Evolutionary conservation across 2,329 filamentous ascomycete genomes (phyloP).

Genomic region (Cordyceps pruinosa): DNA sequence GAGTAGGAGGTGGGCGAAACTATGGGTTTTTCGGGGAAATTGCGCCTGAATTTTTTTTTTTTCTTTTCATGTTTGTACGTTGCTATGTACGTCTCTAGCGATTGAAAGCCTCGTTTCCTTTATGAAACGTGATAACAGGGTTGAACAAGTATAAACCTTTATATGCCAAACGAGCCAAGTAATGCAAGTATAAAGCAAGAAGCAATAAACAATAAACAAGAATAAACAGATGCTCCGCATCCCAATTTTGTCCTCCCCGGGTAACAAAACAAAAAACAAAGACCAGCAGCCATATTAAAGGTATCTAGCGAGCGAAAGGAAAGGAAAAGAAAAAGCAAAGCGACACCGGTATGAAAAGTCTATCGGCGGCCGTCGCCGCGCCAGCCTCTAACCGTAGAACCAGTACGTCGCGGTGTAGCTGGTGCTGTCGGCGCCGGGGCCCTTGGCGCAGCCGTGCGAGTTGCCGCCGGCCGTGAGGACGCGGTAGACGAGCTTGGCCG

Average conservation of each 20-base stretch:
- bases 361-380: not conserved
- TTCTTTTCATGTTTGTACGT: not conserved
- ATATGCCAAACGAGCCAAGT: slow-evolving; percentile 9
- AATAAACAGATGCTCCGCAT: not conserved
- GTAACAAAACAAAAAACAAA: not conserved
- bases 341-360: not conserved
- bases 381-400: slow-evolving; percentile 38
- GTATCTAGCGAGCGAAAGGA: slow-evolving; percentile 4
- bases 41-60: no score
- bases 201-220: not conserved
- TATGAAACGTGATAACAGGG: not conserved
- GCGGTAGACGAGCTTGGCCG: slow-evolving; percentile 41
- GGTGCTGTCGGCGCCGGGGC: slow-evolving; percentile 41
- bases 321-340: not conserved
- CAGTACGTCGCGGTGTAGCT: slow-evolving; percentile 53
- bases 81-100: slow-evolving; percentile 8
- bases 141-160: not conserved
- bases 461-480: slow-evolving; percentile 48
- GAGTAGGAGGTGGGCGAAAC: no score
- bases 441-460: slow-evolving; percentile 34
- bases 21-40: no score
- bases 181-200: slow-evolving; percentile 1
- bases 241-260: not conserved
- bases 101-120: not conserved
- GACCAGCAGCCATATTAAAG: slow-evolving; percentile 3